These are phyloP conservation scores for Nitzschia palea DNA, from an alignment of 108 stramenopile genomes.

Conservation along the genomic window DNA sequence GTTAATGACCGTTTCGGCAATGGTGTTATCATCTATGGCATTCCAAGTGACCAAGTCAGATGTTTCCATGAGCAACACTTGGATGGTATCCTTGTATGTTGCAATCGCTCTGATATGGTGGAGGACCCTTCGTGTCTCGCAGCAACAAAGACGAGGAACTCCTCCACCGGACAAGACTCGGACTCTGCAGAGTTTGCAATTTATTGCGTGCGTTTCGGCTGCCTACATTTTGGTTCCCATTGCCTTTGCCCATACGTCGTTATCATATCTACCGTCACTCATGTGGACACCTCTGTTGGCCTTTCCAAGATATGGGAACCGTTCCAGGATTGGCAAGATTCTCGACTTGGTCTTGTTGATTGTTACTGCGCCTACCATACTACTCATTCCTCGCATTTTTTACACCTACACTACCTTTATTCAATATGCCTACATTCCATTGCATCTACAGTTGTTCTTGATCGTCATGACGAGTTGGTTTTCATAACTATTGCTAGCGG, in stretches of 20 bases:
- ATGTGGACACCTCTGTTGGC: slow-evolving; percentile 72
- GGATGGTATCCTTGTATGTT: slow-evolving; percentile 1
- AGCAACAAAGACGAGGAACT: too few species aligned
- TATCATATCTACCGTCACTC: slow-evolving; percentile 70
- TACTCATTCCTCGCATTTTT: slow-evolving; percentile 61
- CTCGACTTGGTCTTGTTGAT: slow-evolving; percentile 6
- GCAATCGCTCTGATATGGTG: slow-evolving; percentile 4
- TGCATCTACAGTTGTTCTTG: slow-evolving; percentile 56
- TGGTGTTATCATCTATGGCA: slow-evolving; percentile 3
- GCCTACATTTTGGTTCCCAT: slow-evolving; percentile 74
- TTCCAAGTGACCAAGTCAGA: neutral
- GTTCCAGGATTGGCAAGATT: neutral
- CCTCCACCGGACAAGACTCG: neutral
- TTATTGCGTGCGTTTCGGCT: slow-evolving; percentile 56
- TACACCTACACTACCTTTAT: slow-evolving; percentile 51
- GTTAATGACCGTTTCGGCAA: slow-evolving; percentile 2
- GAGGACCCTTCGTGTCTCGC: neutral
- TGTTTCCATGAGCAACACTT: slow-evolving; percentile 1
- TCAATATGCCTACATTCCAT: slow-evolving; percentile 54
- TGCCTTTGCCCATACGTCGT: slow-evolving; percentile 66
- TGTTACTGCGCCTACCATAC: slow-evolving; percentile 48
- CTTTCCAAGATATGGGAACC: slow-evolving; percentile 36
- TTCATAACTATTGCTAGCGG: neutral
- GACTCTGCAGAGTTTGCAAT: slow-evolving; percentile 42
- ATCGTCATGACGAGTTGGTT: slow-evolving; percentile 26